Evolutionary conservation across 768 basidiomycete genomes (phyloP).

Genomic region (Auricularia sp.): DNA sequence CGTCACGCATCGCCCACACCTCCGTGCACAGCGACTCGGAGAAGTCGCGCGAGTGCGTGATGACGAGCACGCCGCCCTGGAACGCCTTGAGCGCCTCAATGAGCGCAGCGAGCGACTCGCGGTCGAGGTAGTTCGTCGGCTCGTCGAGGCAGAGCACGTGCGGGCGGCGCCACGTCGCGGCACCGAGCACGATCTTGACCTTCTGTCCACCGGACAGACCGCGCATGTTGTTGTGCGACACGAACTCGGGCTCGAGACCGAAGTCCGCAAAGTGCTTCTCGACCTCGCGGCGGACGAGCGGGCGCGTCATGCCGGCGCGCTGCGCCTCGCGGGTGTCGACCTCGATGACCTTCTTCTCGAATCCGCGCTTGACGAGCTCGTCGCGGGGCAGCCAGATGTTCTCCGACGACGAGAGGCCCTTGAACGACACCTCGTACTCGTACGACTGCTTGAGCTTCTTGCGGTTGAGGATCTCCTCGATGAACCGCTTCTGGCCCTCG

Average conservation of each 20-base stretch:
- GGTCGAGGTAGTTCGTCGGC: slow-evolving; percentile 98
- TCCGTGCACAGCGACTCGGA: slow-evolving; percentile 96
- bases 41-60: slow-evolving; percentile 98
- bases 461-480: slow-evolving; percentile 81
- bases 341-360: slow-evolving; percentile 98
- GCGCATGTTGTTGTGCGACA: slow-evolving; percentile 98
- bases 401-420: slow-evolving; percentile 89
- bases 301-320: slow-evolving; percentile 86
- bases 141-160: slow-evolving; percentile 96
- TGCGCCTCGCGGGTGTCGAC: slow-evolving; percentile 97
- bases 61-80: slow-evolving; percentile 96
- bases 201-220: slow-evolving; percentile 98
- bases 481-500: slow-evolving; percentile 90
- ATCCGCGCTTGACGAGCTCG: slow-evolving; percentile 94
- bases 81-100: slow-evolving; percentile 97
- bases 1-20: slow-evolving; percentile 99
- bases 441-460: slow-evolving; percentile 99
- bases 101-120: slow-evolving; percentile 97
- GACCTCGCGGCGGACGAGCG: slow-evolving; percentile 96
- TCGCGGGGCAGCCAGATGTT: slow-evolving; percentile 97
- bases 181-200: slow-evolving; percentile 97
- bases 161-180: slow-evolving; percentile 97
- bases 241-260: slow-evolving; percentile 97
- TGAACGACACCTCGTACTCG: slow-evolving; percentile 97
- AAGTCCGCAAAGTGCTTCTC: slow-evolving; percentile 99